Evolutionary conservation across 2,329 filamentous ascomycete genomes (phyloP).

Genomic region (Colletotrichum plurivorum): DNA sequence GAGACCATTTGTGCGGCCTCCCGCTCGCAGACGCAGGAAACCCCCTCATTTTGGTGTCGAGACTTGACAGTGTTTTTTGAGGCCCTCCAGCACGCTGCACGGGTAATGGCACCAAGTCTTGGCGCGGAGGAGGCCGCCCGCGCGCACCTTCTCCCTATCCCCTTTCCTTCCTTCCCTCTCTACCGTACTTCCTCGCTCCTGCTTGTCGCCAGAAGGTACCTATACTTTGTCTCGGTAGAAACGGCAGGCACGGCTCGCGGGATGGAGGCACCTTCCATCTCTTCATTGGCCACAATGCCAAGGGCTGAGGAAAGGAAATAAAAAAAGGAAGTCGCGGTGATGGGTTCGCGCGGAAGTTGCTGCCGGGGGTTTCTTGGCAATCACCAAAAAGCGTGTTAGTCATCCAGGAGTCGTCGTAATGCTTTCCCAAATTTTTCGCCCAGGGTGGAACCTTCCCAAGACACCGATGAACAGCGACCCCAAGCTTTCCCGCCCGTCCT

Average conservation of each 20-base stretch:
- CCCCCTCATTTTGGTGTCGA: conserved; percentile 1
- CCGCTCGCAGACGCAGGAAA: neutral
- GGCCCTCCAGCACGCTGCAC: conserved; percentile 1
- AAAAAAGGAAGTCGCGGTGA: conserved; percentile 14
- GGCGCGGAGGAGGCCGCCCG: conserved; percentile 22
- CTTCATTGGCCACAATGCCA: neutral
- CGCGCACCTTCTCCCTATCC: too few relatives aligned
- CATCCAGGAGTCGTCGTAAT: conserved; percentile 40
- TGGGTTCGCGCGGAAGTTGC: conserved; percentile 29
- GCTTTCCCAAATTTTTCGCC: conserved; percentile 38
- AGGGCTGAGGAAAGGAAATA: conserved; percentile 4
- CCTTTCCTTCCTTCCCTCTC: too few relatives aligned
- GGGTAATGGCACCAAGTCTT: conserved; percentile 14
- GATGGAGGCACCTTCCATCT: neutral
- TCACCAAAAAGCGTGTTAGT: conserved; percentile 21
- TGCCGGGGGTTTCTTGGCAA: conserved; percentile 37
- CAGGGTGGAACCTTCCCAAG: conserved; percentile 28
- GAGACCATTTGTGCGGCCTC: too few relatives aligned
- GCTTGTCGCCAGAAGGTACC: neutral
- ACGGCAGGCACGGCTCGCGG: neutral
- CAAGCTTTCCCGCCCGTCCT: conserved; percentile 10
- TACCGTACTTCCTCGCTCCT: neutral
- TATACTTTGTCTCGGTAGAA: neutral
- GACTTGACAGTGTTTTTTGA: conserved; percentile 3
- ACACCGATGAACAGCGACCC: neutral